phyloP scores from a whole-genome alignment of 1,139 yeast genomes.

The Yamadazyma pseudoaaseri region DNA sequence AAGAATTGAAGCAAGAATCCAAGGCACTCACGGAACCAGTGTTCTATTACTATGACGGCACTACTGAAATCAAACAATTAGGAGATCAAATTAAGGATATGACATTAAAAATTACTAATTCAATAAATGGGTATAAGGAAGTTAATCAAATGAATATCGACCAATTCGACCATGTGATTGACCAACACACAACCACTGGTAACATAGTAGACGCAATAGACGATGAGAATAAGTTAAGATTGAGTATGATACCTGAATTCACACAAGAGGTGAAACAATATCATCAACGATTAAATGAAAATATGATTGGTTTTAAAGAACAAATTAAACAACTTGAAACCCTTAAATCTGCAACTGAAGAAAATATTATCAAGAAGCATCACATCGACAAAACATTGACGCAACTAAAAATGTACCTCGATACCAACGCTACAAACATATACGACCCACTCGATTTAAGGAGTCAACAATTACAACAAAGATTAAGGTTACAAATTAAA shows the following conservation, averaged over 20 bases:
- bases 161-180: not conserved
- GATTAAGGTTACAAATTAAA: slow-evolving; percentile 19
- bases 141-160: not conserved
- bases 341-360: slow-evolving; percentile 2
- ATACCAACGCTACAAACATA: slow-evolving; percentile 2
- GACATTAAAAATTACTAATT: slow-evolving; percentile 16
- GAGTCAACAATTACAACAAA: slow-evolving; percentile 18
- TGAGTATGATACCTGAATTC: not conserved
- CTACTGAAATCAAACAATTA: slow-evolving; percentile 2
- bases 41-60: slow-evolving; percentile 11
- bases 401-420: slow-evolving; percentile 7
- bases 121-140: slow-evolving; percentile 16
- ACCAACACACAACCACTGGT: not conserved
- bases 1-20: too few species aligned
- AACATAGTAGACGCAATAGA: not conserved
- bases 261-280: not conserved
- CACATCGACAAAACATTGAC: slow-evolving; percentile 12
- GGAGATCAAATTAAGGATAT: slow-evolving; percentile 13
- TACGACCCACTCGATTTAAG: slow-evolving; percentile 24
- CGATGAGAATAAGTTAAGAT: not conserved
- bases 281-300: not conserved
- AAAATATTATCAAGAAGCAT: slow-evolving; percentile 6
- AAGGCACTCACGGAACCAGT: too few species aligned
- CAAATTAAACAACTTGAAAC: slow-evolving; percentile 1
- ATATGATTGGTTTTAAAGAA: not conserved